Evolutionary conservation across 306 rosid genomes (phyloP).

Genomic region (Gleditsia sinensis): DNA sequence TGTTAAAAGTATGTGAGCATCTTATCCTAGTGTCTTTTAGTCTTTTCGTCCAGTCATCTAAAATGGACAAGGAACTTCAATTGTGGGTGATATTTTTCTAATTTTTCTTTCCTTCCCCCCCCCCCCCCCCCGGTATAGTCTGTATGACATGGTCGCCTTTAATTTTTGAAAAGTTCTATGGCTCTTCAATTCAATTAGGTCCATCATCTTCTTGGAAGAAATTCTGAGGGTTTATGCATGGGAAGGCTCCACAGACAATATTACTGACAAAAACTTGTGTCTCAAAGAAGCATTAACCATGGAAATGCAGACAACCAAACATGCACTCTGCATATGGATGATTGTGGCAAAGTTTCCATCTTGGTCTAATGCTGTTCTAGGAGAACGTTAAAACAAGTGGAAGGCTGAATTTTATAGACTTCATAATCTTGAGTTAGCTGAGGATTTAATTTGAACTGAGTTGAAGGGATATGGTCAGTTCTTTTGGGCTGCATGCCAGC

Average conservation of each 20-base stretch:
- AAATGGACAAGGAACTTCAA: slow-evolving; percentile 1
- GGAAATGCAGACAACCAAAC: slow-evolving; percentile 79
- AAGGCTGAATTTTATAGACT: slow-evolving; percentile 86
- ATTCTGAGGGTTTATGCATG: slow-evolving; percentile 86
- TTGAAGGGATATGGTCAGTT: slow-evolving; percentile 89
- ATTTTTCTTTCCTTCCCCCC: neutral
- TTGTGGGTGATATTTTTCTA: slow-evolving; percentile 15
- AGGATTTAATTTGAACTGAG: slow-evolving; percentile 86
- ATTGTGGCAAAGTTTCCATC: slow-evolving; percentile 96
- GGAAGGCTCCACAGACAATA: slow-evolving; percentile 91
- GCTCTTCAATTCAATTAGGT: slow-evolving; percentile 42
- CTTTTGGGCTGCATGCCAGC: slow-evolving; percentile 85
- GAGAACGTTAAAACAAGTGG: slow-evolving; percentile 97
- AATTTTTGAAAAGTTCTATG: slow-evolving; percentile 12
- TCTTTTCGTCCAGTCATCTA: slow-evolving; percentile 15
- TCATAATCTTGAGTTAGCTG: slow-evolving; percentile 81
- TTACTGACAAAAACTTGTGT: slow-evolving; percentile 87
- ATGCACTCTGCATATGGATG: slow-evolving; percentile 97
- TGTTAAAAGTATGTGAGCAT: neutral
- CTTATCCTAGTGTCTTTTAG: slow-evolving; percentile 8
- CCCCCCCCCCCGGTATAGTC: neutral
- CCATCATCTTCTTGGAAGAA: slow-evolving; percentile 62
- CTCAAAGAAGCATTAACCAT: slow-evolving; percentile 86
- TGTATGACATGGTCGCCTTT: neutral
- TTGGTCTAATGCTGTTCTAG: slow-evolving; percentile 95